Base-by-base conservation (phyloP, 495 filamentous ascomycete species). In the Hypoxylon crocopeplum region DNA sequence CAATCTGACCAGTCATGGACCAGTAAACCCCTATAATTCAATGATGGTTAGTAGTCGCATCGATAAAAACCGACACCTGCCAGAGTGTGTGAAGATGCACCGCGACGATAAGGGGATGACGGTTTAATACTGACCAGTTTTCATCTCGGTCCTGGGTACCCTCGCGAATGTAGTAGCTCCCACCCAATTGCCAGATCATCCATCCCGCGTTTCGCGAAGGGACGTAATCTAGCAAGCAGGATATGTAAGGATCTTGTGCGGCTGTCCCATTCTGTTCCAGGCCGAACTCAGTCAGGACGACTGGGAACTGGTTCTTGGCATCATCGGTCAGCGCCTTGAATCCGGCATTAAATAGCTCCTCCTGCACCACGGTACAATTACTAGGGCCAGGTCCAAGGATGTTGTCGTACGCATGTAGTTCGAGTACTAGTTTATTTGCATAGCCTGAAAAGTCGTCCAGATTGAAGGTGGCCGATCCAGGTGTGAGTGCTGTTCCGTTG, bases 381-480 rank as follows among this genome's bases (percentile, higher is more conserved):
- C 79, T 82, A 40, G 77, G 72, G 0, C 71, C 71, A 0, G 76
- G 76, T 4, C 58, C 59, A 0, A 56, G 12, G 17, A 72, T 72
- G 41, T 75, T 79, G 49, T 83, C 80, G 48, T 85, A 87, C 4
- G 81, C 79, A 69, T 87, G 85, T 2, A 88, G 57, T 62, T 87
- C 85, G 12, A 85, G 81, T 16, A 86, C 81, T 2, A 86, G 58
- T 54, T 88, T 87, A 57, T 79, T 42, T 4, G 50, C 68, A 44
- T 66, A 63, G 7, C 68, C 73, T 6, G 56, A 32, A 52, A 83
- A 82, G 29, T 75, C 74, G n/a, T 62, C 44, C n/a, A 66, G 59
- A 21, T 71, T 67, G 67, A 85, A 82, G 0, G 60, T 72, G 3
- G 66, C 74, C 1, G 70, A 72, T 29, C 71, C 71, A 2, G 75